A percentile compares a stretch with the other conserved stretches of the same genome.
These are phyloP conservation scores for Arabidopsis suecica DNA, from an alignment of 345 rosid genomes.

Conservation along the genomic window DNA sequence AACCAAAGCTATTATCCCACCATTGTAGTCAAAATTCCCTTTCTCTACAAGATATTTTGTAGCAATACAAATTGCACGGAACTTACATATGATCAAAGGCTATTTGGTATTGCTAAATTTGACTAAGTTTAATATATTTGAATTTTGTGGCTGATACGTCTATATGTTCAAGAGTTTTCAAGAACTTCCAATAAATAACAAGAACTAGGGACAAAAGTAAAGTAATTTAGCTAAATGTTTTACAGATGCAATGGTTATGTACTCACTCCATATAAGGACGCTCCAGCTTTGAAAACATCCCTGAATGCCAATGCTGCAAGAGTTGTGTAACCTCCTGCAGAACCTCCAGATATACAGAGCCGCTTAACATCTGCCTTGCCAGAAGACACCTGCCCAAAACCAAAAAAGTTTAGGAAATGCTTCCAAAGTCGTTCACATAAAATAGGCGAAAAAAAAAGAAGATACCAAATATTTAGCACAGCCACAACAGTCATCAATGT, in stretches of 20 bases:
- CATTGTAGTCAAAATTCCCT: neutral
- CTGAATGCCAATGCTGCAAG: slow-evolving; percentile 92
- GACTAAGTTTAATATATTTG: neutral
- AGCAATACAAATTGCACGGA: neutral
- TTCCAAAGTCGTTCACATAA: neutral
- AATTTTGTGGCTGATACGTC: neutral
- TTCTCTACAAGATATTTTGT: neutral
- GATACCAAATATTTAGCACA: slow-evolving; percentile 90
- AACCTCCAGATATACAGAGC: slow-evolving; percentile 95
- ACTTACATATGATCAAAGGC: slow-evolving; percentile 2
- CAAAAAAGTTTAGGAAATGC: slow-evolving; percentile 5
- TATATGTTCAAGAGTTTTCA: neutral
- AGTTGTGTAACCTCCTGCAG: slow-evolving; percentile 98
- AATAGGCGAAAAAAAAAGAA: slow-evolving; percentile 5
- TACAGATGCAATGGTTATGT: neutral
- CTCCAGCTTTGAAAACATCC: slow-evolving; percentile 90
- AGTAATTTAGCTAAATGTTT: neutral
- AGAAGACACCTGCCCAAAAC: slow-evolving; percentile 64
- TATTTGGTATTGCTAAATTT: neutral
- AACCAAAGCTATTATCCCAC: no score
- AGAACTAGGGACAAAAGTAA: neutral
- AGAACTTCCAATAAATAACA: neutral
- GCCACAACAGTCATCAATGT: slow-evolving; percentile 94
- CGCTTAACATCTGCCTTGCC: slow-evolving; percentile 77
- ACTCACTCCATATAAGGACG: slow-evolving; percentile 92